Percentiles rank a stretch among this genome's conserved stretches.
phyloP scores from a whole-genome alignment of 2,329 filamentous ascomycete species.

The Aspergillus sclerotialis region DNA sequence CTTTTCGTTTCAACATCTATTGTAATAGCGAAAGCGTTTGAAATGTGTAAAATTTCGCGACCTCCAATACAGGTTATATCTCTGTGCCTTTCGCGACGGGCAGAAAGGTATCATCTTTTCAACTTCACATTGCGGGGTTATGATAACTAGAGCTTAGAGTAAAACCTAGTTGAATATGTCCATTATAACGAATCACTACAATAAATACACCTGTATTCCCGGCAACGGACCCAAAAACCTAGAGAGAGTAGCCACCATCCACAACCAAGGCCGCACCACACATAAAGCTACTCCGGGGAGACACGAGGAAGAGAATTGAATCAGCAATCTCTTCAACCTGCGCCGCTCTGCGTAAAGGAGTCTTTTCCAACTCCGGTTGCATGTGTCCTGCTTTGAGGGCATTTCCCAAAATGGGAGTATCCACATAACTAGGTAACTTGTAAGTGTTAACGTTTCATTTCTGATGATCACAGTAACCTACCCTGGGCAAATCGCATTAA shows the following conservation, averaged over 20 bases:
- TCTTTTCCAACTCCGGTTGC: constrained; percentile 33
- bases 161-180: no score
- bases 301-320: constrained; percentile 40
- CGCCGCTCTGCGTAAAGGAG: constrained; percentile 43
- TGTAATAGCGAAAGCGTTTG: no score
- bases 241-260: constrained; percentile 15
- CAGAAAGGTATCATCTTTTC: no score
- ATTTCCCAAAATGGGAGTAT: constrained; percentile 12
- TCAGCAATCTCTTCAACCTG: constrained; percentile 50
- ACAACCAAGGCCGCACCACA: constrained; percentile 27
- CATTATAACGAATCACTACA: no score
- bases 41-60: no score
- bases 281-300: constrained; percentile 38
- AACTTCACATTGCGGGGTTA: no score
- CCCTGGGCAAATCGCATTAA: constrained; percentile 55
- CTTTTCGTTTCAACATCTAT: no score
- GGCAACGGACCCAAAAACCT: no score
- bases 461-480: constrained; percentile 22
- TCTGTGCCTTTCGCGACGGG: no score
- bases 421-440: constrained; percentile 13
- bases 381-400: background rate
- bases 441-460: background rate
- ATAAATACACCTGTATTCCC: no score
- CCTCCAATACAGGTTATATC: no score
- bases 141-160: no score